phyloP scores from a whole-genome alignment of 2,329 filamentous ascomycete species.

The Botrytis galanthina region DNA sequence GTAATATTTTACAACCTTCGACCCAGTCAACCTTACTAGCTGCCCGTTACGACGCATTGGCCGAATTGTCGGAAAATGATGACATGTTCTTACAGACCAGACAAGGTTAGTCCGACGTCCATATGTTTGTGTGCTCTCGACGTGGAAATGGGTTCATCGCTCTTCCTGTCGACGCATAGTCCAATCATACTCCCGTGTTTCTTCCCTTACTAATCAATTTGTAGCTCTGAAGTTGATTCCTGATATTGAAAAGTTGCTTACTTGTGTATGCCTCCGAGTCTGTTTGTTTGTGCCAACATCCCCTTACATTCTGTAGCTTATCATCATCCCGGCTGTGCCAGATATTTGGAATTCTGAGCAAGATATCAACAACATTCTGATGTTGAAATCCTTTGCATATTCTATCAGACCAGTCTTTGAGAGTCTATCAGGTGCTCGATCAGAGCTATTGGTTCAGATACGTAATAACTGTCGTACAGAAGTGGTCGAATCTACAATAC shows the following conservation, averaged over 20 bases:
- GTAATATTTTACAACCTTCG: constrained; percentile 84
- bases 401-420: constrained; percentile 66
- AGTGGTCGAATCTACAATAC: constrained; percentile 58
- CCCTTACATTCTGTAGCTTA: constrained; percentile 53
- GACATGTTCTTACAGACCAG: constrained; percentile 79
- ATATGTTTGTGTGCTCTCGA: neutral
- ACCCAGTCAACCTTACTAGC: constrained; percentile 66
- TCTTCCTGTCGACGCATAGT: neutral
- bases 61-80: constrained; percentile 77
- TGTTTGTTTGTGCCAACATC: constrained; percentile 26
- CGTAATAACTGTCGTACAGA: constrained; percentile 66
- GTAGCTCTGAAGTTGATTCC: constrained; percentile 69
- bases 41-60: constrained; percentile 75
- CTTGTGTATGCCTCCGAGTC: constrained; percentile 53
- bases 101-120: constrained; percentile 50
- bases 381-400: constrained; percentile 77
- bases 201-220: neutral
- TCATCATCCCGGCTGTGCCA: constrained; percentile 66
- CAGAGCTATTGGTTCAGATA: constrained; percentile 64
- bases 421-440: constrained; percentile 62
- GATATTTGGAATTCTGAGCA: constrained; percentile 72
- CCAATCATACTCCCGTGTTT: neutral
- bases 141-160: neutral
- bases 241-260: constrained; percentile 78
- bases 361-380: constrained; percentile 80